Conservation (phyloP, 23 red algal species). For the Gracilaria vermiculophylla region DNA sequence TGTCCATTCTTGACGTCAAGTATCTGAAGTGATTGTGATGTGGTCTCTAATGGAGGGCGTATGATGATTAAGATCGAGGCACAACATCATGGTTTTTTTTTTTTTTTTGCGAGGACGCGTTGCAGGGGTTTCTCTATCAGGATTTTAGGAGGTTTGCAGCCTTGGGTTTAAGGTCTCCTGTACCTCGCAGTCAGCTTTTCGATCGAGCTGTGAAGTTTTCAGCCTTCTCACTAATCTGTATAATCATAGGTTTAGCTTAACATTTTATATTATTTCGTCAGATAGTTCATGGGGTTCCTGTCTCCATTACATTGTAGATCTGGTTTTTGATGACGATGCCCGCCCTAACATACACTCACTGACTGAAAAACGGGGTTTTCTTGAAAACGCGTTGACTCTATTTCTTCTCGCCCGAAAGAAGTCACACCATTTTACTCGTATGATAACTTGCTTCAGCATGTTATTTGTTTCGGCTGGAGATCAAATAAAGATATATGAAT, state of each 20-base stretch:
- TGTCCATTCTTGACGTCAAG: neutral
- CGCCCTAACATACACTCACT: conserved; percentile 21
- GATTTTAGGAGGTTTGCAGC: neutral
- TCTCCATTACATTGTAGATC: neutral
- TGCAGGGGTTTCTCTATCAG: neutral
- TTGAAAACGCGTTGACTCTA: too few species aligned
- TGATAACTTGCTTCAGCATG: too few species aligned
- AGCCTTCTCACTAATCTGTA: conserved; percentile 30
- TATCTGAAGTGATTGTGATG: neutral
- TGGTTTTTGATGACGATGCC: neutral
- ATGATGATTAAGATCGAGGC: too few species aligned
- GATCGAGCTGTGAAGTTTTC: conserved; percentile 15
- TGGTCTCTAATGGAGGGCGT: too few species aligned
- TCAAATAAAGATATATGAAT: too few species aligned
- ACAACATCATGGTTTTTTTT: too few species aligned
- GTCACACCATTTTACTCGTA: too few species aligned
- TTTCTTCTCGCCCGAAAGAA: too few species aligned
- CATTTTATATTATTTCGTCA: conserved; percentile 6
- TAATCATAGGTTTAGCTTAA: conserved; percentile 29
- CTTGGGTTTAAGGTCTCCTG: neutral
- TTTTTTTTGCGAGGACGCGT: neutral
- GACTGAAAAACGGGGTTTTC: conserved; percentile 5
- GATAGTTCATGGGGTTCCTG: neutral
- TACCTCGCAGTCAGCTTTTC: conserved; percentile 18
- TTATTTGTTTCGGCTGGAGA: too few species aligned